Base-by-base conservation (phyloP, 2,329 filamentous ascomycete species). In the Colletotrichum liaoningense region DNA sequence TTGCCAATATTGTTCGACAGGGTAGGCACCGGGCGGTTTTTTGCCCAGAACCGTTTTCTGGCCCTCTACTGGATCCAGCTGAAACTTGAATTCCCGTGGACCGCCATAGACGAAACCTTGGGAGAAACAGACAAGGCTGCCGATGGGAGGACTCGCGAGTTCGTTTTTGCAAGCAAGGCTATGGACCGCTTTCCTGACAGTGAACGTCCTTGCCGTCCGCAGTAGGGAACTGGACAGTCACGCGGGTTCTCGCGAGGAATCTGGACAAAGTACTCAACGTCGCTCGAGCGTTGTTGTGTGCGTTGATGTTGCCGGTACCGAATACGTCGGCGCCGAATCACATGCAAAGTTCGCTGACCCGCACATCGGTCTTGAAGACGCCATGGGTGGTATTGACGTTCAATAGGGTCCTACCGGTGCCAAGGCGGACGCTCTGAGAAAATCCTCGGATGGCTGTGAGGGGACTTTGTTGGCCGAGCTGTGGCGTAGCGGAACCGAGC, bases 351-450 rank as follows among this genome's bases (percentile, higher is more conserved):
- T 81, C 73, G 1, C 76, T 75, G 3, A 88, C 75, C 0, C 71
- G 72, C 1, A 86, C 83, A 2, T 79, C 75, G 4, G 81, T 77
- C 11, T 84, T 86, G 79, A 91, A 91, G 22, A 89, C 83, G 3
- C 85, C 86, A 74, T 90, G 86, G 0, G 87, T 86, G 12, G 89
- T 85, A 68, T 91, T 90, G 59, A 84, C 82, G 73, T 91, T 91
- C 24, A 90, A 80, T 0, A 91, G 82, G 1, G 91, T 76, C 0
- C 88, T 83, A 1, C 87, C 88, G 0, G 88, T 90, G 1, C 85
- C 86, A 0, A 88, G 81, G 4, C 88, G 87, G 4, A 86, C 83
- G 30, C 88, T 90, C 77, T 89, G 86, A 68, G 89, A 89, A 75
- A 87, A 90, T 1, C 89, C 89, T 19, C 88, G 85, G 2, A 87